Conservation (phyloP, 176 grass and related monocot genomes). For the Carex cristatella region DNA sequence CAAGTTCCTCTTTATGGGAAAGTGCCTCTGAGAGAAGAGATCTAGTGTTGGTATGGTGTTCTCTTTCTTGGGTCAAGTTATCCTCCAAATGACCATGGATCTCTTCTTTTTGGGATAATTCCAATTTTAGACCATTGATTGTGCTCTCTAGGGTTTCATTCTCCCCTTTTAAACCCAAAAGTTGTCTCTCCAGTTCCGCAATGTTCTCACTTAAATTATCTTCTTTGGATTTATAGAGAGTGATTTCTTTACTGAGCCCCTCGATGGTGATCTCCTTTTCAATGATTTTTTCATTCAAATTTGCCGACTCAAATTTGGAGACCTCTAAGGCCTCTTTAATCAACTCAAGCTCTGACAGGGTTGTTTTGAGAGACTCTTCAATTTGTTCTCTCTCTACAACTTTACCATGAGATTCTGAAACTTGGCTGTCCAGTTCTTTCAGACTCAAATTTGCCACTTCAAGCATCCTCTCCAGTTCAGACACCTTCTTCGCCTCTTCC, state of each 20-base stretch:
- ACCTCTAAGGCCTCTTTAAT: conserved; percentile 55
- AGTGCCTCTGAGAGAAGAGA: conserved; percentile 62
- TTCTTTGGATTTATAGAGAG: conserved; percentile 52
- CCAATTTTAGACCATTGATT: conserved; percentile 47
- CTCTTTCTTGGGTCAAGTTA: conserved; percentile 37
- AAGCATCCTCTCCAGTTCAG: conserved; percentile 69
- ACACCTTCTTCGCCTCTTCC: conserved; percentile 58
- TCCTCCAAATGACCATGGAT: conserved; percentile 17
- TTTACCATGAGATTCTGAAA: conserved; percentile 50
- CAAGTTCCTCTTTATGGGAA: conserved; percentile 59
- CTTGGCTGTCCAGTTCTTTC: conserved; percentile 70
- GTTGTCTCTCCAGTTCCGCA: conserved; percentile 42
- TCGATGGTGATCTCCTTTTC: conserved; percentile 49
- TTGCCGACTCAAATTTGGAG: conserved; percentile 49
- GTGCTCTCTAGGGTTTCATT: conserved; percentile 48
- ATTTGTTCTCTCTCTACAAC: conserved; percentile 44
- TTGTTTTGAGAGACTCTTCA: conserved; percentile 51
- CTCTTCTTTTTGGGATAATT: conserved; percentile 50
- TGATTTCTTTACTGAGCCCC: conserved; percentile 62
- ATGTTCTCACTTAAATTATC: conserved; percentile 49
- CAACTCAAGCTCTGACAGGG: conserved; percentile 47
- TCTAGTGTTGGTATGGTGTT: conserved; percentile 43
- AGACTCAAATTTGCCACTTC: conserved; percentile 42
- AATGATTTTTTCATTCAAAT: conserved; percentile 68
- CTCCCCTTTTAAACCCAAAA: conserved; percentile 48